phyloP scores from a whole-genome alignment of 805 yeast genomes.

The Grigorovia jiainica region DNA sequence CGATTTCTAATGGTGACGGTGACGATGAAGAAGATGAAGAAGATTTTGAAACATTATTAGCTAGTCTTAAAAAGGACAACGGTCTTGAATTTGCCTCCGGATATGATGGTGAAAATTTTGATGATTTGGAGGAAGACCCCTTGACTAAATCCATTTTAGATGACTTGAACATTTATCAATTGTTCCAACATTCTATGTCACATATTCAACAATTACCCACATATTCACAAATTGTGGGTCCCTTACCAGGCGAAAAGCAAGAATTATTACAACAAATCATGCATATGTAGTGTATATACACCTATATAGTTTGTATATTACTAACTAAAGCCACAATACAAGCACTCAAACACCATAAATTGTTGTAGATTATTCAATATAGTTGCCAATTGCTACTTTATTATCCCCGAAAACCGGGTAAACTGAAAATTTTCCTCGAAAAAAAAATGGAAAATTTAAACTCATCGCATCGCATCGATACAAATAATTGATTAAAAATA shows the following conservation, averaged over 20 bases:
- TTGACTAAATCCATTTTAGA: constrained; percentile 74
- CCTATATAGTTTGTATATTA: neutral
- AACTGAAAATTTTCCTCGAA: constrained; percentile 2
- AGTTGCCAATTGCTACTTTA: no score
- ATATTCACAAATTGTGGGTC: constrained; percentile 41
- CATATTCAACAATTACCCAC: constrained; percentile 40
- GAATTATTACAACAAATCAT: constrained; percentile 32
- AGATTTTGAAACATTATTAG: constrained; percentile 34
- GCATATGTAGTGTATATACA: constrained; percentile 40
- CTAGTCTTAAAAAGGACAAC: constrained; percentile 37
- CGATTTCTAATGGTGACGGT: no score
- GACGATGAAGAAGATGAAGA: constrained; percentile 30
- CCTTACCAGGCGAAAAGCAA: constrained; percentile 30
- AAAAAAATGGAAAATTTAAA: constrained; percentile 4
- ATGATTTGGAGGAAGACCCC: constrained; percentile 76
- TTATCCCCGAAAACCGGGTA: neutral
- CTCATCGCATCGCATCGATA: constrained; percentile 17
- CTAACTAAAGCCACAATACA: no score
- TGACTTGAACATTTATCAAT: constrained; percentile 56
- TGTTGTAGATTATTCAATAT: no score
- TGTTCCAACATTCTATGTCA: constrained; percentile 48
- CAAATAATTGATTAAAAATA: neutral
- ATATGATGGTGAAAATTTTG: constrained; percentile 45
- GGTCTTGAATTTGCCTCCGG: constrained; percentile 28
- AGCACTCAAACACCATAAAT: no score